These are phyloP conservation scores for Rutstroemia sp. DNA, from an alignment of 2,329 filamentous ascomycete species.

Conservation along the genomic window DNA sequence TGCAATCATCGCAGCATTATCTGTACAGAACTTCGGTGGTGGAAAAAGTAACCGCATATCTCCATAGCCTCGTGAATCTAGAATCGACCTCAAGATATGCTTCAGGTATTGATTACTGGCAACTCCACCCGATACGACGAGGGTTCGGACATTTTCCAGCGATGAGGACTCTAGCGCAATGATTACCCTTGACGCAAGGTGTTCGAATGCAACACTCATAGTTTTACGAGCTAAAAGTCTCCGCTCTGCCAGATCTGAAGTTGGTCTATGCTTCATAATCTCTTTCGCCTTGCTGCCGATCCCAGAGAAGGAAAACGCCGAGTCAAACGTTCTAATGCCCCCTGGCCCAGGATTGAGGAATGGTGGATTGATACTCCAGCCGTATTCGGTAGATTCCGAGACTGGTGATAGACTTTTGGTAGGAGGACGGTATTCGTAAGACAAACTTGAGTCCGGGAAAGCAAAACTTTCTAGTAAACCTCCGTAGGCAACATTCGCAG, in stretches of 20 bases:
- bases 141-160: conserved; percentile 38
- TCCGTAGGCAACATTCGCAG: conserved; percentile 69
- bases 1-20: conserved; percentile 96
- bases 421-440: conserved; percentile 39
- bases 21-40: conserved; percentile 73
- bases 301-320: conserved; percentile 67
- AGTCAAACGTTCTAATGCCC: conserved; percentile 24
- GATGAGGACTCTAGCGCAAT: conserved; percentile 47
- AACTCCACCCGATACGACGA: conserved; percentile 87
- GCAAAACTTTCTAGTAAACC: conserved; percentile 72
- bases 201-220: conserved; percentile 81
- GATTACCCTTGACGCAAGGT: conserved; percentile 68
- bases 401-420: conserved; percentile 50
- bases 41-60: conserved; percentile 62
- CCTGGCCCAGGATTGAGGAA: conserved; percentile 46
- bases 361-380: conserved; percentile 65
- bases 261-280: conserved; percentile 37
- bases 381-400: conserved; percentile 39
- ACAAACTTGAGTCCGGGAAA: conserved; percentile 43
- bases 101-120: conserved; percentile 77
- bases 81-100: conserved; percentile 48
- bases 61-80: conserved; percentile 60
- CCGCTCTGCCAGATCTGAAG: conserved; percentile 52
- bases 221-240: conserved; percentile 61
- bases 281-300: conserved; percentile 59